A percentile compares a stretch with the other conserved stretches of the same genome.
Conservation (phyloP, 2,329 filamentous ascomycete species). For the Stagonosporopsis rhizophila region DNA sequence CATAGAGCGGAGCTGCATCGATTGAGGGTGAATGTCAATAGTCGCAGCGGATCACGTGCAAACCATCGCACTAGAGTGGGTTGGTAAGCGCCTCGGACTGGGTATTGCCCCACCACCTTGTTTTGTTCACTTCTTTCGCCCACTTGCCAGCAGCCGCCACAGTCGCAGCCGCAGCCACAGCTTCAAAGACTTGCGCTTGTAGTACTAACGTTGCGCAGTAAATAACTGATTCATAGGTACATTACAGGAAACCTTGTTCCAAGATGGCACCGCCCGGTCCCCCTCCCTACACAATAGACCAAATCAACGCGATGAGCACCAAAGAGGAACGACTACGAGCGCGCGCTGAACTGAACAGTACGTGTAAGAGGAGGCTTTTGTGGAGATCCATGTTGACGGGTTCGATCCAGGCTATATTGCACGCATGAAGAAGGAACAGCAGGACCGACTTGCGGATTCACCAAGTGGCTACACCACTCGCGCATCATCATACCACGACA, state of each 20-base stretch:
- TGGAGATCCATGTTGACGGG: constrained; percentile 18
- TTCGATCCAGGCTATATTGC: constrained; percentile 26
- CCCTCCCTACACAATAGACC: constrained; percentile 35
- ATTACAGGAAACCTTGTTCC: constrained; percentile 7
- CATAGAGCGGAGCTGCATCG: no score
- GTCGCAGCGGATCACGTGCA: constrained; percentile 1
- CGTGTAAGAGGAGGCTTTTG: constrained; percentile 22
- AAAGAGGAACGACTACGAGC: constrained; percentile 30
- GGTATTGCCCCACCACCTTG: constrained; percentile 8
- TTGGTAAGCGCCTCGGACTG: neutral
- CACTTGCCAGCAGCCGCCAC: neutral
- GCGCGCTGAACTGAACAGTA: constrained; percentile 38
- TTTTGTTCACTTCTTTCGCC: neutral
- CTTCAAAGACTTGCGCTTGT: constrained; percentile 14
- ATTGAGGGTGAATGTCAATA: no score
- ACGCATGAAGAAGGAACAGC: constrained; percentile 31
- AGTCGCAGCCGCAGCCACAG: neutral
- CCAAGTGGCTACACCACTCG: constrained; percentile 14
- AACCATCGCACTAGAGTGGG: neutral
- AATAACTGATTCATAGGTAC: constrained; percentile 12
- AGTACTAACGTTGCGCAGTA: constrained; percentile 20
- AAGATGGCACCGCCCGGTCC: constrained; percentile 34
- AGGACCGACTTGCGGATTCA: constrained; percentile 18
- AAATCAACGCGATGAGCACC: constrained; percentile 34
- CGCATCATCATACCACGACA: neutral